Evolutionary conservation across 768 basidiomycete genomes (phyloP).

Genomic region (Boletus edulis): DNA sequence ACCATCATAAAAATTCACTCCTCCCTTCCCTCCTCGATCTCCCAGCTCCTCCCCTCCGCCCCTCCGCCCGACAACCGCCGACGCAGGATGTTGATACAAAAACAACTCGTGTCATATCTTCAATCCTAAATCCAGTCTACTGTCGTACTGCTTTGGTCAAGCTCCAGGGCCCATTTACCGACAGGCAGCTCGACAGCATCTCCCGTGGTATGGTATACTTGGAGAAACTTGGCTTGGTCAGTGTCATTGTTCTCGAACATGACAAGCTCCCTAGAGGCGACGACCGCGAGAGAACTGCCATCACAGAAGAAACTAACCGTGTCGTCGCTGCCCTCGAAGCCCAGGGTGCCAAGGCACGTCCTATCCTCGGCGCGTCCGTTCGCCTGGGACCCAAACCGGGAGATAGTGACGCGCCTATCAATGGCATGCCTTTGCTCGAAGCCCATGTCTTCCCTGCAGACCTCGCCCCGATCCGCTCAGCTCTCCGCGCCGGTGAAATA

Average conservation of each 20-base stretch:
- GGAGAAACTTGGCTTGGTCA: slow-evolving; percentile 92
- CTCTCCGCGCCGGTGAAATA: slow-evolving; percentile 91
- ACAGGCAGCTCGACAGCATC: slow-evolving; percentile 91
- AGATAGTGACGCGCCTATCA: slow-evolving; percentile 29
- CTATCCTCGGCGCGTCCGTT: slow-evolving; percentile 83
- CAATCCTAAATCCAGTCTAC: slow-evolving; percentile 81
- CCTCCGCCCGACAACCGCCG: slow-evolving; percentile 5
- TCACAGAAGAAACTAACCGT: slow-evolving; percentile 82
- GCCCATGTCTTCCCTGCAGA: slow-evolving; percentile 80
- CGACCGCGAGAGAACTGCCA: slow-evolving; percentile 60
- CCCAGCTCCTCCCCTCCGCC: slow-evolving; percentile 23
- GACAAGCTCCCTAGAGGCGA: slow-evolving; percentile 71
- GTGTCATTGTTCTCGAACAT: slow-evolving; percentile 92
- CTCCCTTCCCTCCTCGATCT: slow-evolving; percentile 23
- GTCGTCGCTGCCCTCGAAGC: slow-evolving; percentile 79
- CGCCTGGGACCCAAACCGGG: slow-evolving; percentile 75
- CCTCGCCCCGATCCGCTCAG: slow-evolving; percentile 80
- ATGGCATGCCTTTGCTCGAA: slow-evolving; percentile 52
- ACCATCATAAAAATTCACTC: slow-evolving; percentile 24
- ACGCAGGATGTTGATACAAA: slow-evolving; percentile 31
- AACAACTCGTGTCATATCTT: slow-evolving; percentile 55
- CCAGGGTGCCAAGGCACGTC: slow-evolving; percentile 84
- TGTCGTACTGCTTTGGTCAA: slow-evolving; percentile 94
- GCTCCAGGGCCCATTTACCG: slow-evolving; percentile 92
- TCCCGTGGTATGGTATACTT: slow-evolving; percentile 92